Evolutionary conservation across 495 filamentous ascomycete genomes (phyloP), one percentile per base, ranked within the genome.

Genomic region (Daldinia decipiens): DNA sequence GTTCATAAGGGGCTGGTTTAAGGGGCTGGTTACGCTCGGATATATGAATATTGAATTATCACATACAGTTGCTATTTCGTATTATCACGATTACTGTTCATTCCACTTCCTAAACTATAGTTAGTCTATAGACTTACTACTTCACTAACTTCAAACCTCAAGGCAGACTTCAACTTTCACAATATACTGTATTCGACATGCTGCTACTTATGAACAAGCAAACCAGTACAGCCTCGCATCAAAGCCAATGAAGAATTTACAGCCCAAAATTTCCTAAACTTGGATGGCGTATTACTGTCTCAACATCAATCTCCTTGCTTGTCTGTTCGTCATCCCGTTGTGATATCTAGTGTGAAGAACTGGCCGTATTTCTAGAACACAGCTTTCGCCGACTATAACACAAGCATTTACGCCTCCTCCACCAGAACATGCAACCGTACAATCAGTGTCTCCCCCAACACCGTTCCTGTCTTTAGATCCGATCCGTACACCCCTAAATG

Each of bases 221-320:
- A 24, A 9, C 8, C 8, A 24, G 5, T 8, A 6, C 39, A 17
- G 39, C 39, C 39, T 8, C 11, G 43, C 19, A 21, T 21, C 34
- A 36, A 36, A 24, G 43, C 19, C 43, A 45, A 19, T 1, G 19
- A 12, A 24, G 17, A 47, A 21, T 24, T 5, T 47, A 24, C 43
- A 47, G 19, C 24, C 9, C 43, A 47, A 12, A 26, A 24, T 15
- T 36, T 58, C 38, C 17, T 45, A 12, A 60, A 50, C 39, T 57
- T 53, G 52, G 59, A 59, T 51, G 55, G 15, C 47, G 60, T 63
- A 67, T 26, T 63, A 72, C 63, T 60, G 13, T 67, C 64, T 60
- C 52, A 34, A 50, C 67, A 57, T 63, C 34, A 67, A 67, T 71
- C 67, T 47, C 40, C 62, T 32, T 64, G 53, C 38, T 34, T 70